These are phyloP conservation scores for Platanthera zijinensis DNA, from an alignment of 106 monocot species.

Conservation along the genomic window DNA sequence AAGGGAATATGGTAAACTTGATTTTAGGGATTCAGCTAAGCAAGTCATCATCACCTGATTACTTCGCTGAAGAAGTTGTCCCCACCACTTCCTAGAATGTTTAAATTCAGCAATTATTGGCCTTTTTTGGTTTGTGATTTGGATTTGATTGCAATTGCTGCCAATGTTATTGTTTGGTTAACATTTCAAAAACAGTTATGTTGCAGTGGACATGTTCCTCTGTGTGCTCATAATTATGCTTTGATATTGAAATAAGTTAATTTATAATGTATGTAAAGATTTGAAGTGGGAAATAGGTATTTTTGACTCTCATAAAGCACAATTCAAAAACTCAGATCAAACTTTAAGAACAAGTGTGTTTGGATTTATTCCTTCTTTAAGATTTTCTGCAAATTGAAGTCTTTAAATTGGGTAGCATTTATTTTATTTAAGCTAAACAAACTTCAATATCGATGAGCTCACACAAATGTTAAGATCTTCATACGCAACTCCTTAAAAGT, in stretches of 20 bases:
- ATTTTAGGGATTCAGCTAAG: too few relatives aligned
- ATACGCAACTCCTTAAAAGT: not conserved
- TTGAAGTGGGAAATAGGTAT: not conserved
- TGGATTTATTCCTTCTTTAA: not conserved
- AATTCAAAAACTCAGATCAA: not conserved
- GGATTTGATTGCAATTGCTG: not conserved
- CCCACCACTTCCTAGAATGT: not conserved
- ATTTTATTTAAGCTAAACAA: not conserved
- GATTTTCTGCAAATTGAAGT: not conserved
- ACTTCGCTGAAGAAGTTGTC: too few relatives aligned
- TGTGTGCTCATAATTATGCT: not conserved
- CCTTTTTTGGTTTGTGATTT: not conserved
- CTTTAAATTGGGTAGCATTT: not conserved
- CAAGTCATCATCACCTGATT: too few relatives aligned
- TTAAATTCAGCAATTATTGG: not conserved
- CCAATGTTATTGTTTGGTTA: not conserved
- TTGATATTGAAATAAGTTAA: not conserved
- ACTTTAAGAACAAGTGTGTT: not conserved
- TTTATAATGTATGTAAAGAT: not conserved
- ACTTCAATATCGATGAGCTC: conserved; percentile 1
- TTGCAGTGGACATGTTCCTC: not conserved
- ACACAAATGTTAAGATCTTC: not conserved
- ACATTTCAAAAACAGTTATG: not conserved
- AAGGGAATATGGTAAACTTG: too few relatives aligned
- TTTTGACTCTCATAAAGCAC: not conserved